Conservation (phyloP, 371 early-diverging fungal genomes). For the Modicella reniformis region DNA sequence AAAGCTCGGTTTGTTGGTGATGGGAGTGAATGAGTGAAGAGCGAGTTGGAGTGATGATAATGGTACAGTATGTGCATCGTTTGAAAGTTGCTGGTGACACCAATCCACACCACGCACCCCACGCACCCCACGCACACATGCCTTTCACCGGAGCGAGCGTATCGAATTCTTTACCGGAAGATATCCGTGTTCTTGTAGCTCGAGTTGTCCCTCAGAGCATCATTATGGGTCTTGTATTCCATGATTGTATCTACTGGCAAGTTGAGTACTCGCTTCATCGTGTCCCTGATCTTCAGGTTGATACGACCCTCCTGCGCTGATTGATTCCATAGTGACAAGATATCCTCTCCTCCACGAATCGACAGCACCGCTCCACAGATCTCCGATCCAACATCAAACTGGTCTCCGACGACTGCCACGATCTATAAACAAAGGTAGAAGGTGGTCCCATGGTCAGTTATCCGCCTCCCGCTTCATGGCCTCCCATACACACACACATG, state of each 20-base stretch:
- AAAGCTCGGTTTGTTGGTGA: too few relatives aligned
- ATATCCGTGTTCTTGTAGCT: conserved; percentile 91
- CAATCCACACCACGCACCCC: too few relatives aligned
- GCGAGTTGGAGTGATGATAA: too few relatives aligned
- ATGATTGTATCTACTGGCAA: conserved; percentile 88
- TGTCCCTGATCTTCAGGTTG: conserved; percentile 89
- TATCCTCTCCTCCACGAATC: conserved; percentile 92
- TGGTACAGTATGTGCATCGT: too few relatives aligned
- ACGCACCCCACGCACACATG: too few relatives aligned
- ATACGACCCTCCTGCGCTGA: conserved; percentile 84
- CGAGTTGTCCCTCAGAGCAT: conserved; percentile 83
- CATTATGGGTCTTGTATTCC: conserved; percentile 97
- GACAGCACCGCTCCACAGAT: conserved; percentile 96
- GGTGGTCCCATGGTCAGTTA: not conserved
- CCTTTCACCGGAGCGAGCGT: too few relatives aligned
- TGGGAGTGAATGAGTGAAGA: too few relatives aligned
- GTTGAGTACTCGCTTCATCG: conserved; percentile 85
- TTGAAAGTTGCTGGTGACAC: too few relatives aligned
- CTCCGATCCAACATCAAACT: conserved; percentile 89
- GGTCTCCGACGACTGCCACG: conserved; percentile 91
- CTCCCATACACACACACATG: not conserved
- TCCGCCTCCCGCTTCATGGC: not conserved
- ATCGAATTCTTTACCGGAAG: conserved; percentile 69
- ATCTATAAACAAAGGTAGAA: conserved; percentile 56
- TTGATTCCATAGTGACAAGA: conserved; percentile 94